Percentiles rank a stretch among this genome's conserved stretches.
These are phyloP conservation scores for Diaporthe helianthi DNA, from an alignment of 2,329 filamentous ascomycete species.

Conservation along the genomic window DNA sequence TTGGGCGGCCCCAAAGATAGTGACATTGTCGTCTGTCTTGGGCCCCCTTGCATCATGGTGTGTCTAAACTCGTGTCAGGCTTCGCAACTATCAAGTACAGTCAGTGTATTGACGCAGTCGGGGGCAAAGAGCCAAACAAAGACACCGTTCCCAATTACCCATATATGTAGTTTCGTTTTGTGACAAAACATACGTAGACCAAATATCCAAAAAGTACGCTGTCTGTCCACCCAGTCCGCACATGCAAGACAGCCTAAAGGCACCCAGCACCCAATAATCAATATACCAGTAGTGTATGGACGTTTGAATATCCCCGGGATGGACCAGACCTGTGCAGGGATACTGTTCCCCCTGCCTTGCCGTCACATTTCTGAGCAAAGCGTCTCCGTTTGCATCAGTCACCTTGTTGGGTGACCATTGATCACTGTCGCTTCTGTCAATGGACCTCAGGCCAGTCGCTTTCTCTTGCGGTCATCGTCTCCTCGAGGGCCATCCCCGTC, in stretches of 20 bases:
- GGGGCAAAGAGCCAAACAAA: background rate
- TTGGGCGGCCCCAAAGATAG: background rate
- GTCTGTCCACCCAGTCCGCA: background rate
- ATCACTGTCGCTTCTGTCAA: background rate
- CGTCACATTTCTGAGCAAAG: too few species aligned
- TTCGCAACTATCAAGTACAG: conserved; percentile 11
- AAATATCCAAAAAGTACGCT: background rate
- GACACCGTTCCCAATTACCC: background rate
- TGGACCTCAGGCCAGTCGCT: conserved; percentile 51
- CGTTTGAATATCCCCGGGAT: too few species aligned
- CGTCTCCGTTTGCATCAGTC: background rate
- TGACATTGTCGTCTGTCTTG: background rate
- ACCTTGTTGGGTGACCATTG: background rate
- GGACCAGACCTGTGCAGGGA: background rate
- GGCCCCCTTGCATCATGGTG: background rate
- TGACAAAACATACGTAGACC: background rate
- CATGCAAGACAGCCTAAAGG: background rate
- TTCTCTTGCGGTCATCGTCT: conserved; percentile 68
- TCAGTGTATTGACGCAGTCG: background rate
- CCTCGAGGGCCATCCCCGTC: conserved; percentile 63
- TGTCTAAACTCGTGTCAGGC: background rate
- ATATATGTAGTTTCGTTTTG: background rate
- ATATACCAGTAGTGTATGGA: background rate
- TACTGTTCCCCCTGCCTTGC: background rate
- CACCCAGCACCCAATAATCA: background rate